Evolutionary conservation across 805 yeast species (phyloP).

Genomic region (Candida manassasensis): DNA sequence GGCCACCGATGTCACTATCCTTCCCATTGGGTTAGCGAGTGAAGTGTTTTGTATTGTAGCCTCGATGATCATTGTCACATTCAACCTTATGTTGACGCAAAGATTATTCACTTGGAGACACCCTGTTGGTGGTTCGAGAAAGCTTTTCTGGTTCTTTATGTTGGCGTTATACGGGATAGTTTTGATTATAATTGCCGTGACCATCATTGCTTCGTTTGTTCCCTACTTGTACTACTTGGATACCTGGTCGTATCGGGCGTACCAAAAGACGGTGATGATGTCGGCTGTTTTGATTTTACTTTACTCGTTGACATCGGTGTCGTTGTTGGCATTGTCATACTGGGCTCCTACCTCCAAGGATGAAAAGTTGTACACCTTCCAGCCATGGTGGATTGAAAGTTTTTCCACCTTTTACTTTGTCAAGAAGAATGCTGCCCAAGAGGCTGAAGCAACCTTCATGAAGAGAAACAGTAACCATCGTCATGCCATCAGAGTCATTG

Average conservation of each 20-base stretch:
- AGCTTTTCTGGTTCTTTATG: constrained; percentile 48
- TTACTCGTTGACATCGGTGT: constrained; percentile 51
- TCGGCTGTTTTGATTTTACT: constrained; percentile 27
- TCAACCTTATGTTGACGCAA: constrained; percentile 62
- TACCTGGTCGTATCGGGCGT: constrained; percentile 17
- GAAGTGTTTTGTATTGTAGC: constrained; percentile 55
- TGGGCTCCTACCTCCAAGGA: constrained; percentile 53
- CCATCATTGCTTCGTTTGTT: constrained; percentile 55
- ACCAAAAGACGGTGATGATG: constrained; percentile 24
- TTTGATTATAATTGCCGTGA: constrained; percentile 52
- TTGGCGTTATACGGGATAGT: constrained; percentile 48
- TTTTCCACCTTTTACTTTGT: constrained; percentile 59
- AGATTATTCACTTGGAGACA: constrained; percentile 74
- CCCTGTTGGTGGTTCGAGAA: constrained; percentile 59
- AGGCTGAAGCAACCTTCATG: constrained; percentile 45
- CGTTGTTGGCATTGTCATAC: constrained; percentile 45
- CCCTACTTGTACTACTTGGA: constrained; percentile 59
- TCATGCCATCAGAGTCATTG: constrained; percentile 56
- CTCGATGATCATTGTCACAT: constrained; percentile 49
- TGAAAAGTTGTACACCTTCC: constrained; percentile 52
- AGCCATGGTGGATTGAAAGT: constrained; percentile 76
- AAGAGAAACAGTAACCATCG: constrained; percentile 45
- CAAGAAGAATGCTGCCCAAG: constrained; percentile 45
- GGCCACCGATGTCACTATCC: constrained; percentile 44
- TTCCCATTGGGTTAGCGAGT: constrained; percentile 51